These are phyloP conservation scores for Boletus subparvulus DNA, from an alignment of 768 basidiomycete genomes.

Conservation along the genomic window DNA sequence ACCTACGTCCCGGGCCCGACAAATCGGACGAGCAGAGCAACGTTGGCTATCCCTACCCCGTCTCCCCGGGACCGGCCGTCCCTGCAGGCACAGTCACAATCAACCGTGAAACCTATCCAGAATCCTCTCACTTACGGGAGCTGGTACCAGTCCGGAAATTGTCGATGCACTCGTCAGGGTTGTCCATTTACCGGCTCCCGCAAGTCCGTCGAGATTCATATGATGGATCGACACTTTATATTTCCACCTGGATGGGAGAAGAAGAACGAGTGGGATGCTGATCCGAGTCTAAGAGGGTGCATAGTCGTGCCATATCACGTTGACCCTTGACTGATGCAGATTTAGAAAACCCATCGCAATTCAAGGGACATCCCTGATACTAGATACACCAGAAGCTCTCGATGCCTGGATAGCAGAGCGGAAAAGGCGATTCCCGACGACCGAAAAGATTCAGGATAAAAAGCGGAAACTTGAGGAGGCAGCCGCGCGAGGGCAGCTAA, in stretches of 20 bases:
- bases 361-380: constrained; percentile 71
- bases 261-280: constrained; percentile 73
- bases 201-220: constrained; percentile 73
- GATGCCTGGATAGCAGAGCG: constrained; percentile 88
- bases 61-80: constrained; percentile 2
- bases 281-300: constrained; percentile 78
- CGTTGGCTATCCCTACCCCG: not conserved
- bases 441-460: constrained; percentile 72
- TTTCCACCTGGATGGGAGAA: constrained; percentile 74
- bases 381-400: constrained; percentile 82
- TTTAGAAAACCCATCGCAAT: constrained; percentile 69
- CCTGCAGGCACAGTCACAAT: not conserved
- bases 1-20: constrained; percentile 32
- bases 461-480: constrained; percentile 78
- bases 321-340: constrained; percentile 7
- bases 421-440: constrained; percentile 80
- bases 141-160: constrained; percentile 67
- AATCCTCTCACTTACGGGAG: constrained; percentile 25
- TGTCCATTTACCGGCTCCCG: constrained; percentile 70
- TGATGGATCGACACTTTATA: constrained; percentile 89
- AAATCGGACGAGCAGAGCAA: not conserved
- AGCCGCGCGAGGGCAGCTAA: constrained; percentile 72
- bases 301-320: constrained; percentile 9
- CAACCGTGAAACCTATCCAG: constrained; percentile 11
- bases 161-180: constrained; percentile 57